Conservation (phyloP, 2,329 filamentous ascomycete species). For the Xylariomycetidae sp. region DNA sequence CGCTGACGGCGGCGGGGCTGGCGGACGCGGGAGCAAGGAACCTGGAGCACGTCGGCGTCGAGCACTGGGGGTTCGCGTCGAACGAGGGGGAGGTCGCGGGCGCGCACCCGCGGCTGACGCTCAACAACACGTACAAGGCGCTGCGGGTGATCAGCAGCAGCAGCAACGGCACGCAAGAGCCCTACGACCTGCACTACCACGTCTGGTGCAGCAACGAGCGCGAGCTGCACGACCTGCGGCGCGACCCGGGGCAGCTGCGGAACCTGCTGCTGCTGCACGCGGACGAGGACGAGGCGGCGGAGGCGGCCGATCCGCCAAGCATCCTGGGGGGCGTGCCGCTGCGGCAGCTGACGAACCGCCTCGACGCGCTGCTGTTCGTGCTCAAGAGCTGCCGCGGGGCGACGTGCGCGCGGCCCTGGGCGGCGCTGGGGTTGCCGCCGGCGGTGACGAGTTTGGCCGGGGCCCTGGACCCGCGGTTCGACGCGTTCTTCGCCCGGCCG, state of each 20-base stretch:
- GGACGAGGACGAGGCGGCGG: slow-evolving; percentile 21
- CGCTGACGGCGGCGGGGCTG: slow-evolving; percentile 16
- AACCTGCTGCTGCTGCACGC: slow-evolving; percentile 37
- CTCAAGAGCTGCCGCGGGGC: slow-evolving; percentile 43
- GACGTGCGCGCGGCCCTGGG: slow-evolving; percentile 41
- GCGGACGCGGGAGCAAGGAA: slow-evolving; percentile 17
- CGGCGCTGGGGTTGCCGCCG: slow-evolving; percentile 37
- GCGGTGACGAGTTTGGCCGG: slow-evolving; percentile 37
- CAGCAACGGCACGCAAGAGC: too few relatives aligned
- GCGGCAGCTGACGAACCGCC: slow-evolving; percentile 30
- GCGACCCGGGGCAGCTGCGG: slow-evolving; percentile 22
- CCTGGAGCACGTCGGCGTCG: slow-evolving; percentile 43
- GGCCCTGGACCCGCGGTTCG: slow-evolving; percentile 35
- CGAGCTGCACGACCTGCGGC: slow-evolving; percentile 46
- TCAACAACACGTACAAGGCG: slow-evolving; percentile 50
- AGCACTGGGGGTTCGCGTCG: slow-evolving; percentile 36
- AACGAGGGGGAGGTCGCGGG: slow-evolving; percentile 26
- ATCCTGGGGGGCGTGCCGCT: slow-evolving; percentile 20
- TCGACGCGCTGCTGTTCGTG: slow-evolving; percentile 43
- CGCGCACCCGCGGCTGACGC: slow-evolving; percentile 16
- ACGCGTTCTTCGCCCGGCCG: slow-evolving; percentile 36
- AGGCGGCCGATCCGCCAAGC: too few relatives aligned
- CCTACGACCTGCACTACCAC: slow-evolving; percentile 41
- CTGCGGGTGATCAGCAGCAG: slow-evolving; percentile 41
- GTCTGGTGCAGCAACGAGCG: slow-evolving; percentile 52